These are phyloP conservation scores for Arthroderma uncinatum DNA, from an alignment of 2,329 filamentous ascomycete genomes.

Conservation along the genomic window DNA sequence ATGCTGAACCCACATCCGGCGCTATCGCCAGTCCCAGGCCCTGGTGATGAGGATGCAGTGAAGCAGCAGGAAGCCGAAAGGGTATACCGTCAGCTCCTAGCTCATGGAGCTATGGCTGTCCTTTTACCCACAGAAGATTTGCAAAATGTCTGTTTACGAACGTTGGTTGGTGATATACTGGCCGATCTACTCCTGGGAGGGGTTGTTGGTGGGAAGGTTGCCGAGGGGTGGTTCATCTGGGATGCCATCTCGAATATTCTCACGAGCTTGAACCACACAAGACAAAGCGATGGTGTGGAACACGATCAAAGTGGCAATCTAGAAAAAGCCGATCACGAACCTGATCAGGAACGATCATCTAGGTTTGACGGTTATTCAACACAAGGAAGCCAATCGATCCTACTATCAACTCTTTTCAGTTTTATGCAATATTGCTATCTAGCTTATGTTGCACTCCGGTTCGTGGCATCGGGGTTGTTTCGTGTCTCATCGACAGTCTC, in stretches of 20 bases:
- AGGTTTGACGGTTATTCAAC: slow-evolving; percentile 18
- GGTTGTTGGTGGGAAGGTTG: slow-evolving; percentile 64
- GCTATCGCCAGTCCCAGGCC: slow-evolving; percentile 62
- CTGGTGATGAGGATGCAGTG: slow-evolving; percentile 40
- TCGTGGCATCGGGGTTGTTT: slow-evolving; percentile 52
- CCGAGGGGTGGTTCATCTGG: slow-evolving; percentile 82
- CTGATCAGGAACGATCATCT: slow-evolving; percentile 10
- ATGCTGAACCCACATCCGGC: slow-evolving; percentile 69
- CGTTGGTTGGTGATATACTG: slow-evolving; percentile 75
- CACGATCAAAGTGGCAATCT: slow-evolving; percentile 1
- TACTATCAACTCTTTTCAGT: slow-evolving; percentile 39
- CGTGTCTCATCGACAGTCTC: slow-evolving; percentile 52
- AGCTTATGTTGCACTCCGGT: slow-evolving; percentile 52
- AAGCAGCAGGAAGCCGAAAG: slow-evolving; percentile 67
- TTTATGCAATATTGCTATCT: slow-evolving; percentile 43
- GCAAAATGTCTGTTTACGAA: slow-evolving; percentile 72
- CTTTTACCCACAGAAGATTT: slow-evolving; percentile 87
- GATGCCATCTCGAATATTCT: slow-evolving; percentile 66
- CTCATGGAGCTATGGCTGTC: slow-evolving; percentile 67
- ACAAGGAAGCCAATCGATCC: slow-evolving; percentile 23
- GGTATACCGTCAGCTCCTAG: slow-evolving; percentile 77
- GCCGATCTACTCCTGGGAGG: slow-evolving; percentile 83
- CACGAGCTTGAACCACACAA: slow-evolving; percentile 31
- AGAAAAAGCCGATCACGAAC: slow-evolving; percentile 10
- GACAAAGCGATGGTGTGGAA: slow-evolving; percentile 24